Evolutionary conservation across 148 eudicot genomes (phyloP).

Genomic region (Rhododendron vialii): DNA sequence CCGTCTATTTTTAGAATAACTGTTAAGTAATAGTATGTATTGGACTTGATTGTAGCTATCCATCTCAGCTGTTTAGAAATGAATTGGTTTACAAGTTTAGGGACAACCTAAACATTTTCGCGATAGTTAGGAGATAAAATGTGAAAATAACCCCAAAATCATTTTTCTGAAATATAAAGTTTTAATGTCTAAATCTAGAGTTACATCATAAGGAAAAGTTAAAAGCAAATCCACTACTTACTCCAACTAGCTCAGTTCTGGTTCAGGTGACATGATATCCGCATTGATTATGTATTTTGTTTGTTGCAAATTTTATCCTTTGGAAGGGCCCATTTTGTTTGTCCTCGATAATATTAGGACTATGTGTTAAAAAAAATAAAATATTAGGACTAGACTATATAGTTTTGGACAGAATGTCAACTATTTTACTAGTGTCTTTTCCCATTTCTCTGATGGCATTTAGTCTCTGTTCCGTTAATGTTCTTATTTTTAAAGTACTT

Average conservation of each 20-base stretch:
- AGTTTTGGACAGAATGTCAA: not conserved
- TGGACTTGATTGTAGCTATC: not conserved
- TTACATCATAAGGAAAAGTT: not conserved
- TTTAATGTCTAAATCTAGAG: not conserved
- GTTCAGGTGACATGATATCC: not conserved
- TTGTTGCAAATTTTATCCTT: not conserved
- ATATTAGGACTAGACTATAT: not conserved
- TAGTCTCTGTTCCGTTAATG: too few species aligned
- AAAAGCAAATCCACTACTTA: not conserved
- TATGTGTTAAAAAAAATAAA: too few species aligned
- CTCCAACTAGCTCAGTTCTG: not conserved
- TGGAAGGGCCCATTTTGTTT: not conserved
- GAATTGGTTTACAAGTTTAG: not conserved
- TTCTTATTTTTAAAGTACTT: too few species aligned
- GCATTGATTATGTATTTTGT: not conserved
- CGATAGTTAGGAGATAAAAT: not conserved
- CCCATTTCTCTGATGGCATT: too few species aligned
- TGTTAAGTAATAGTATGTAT: not conserved
- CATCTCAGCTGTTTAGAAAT: not conserved
- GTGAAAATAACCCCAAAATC: not conserved
- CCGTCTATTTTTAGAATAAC: too few species aligned
- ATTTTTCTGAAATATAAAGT: not conserved
- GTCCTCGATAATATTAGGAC: not conserved
- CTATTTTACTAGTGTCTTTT: too few species aligned
- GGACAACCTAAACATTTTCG: not conserved